phyloP scores from a whole-genome alignment of 495 filamentous ascomycete genomes.

The Trichoderma orchidacearum region DNA sequence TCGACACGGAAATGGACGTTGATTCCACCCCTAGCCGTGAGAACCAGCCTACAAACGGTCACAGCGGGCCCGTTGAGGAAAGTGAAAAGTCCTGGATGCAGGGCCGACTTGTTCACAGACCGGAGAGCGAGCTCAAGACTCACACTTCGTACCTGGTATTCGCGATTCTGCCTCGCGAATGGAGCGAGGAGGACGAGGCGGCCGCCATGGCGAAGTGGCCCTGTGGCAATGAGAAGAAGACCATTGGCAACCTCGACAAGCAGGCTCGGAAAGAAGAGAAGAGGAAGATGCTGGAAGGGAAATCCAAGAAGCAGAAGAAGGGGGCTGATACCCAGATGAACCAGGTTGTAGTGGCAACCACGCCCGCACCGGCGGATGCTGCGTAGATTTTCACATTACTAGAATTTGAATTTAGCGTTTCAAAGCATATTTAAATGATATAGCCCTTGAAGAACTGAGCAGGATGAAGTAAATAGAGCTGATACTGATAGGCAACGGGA shows the following conservation, averaged over 20 bases:
- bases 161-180: conserved; percentile 73
- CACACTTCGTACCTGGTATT: conserved; percentile 95
- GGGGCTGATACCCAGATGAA: neutral
- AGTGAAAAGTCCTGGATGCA: conserved; percentile 34
- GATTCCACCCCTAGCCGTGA: conserved; percentile 5
- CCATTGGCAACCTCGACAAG: conserved; percentile 38
- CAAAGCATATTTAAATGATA: too few relatives aligned
- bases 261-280: conserved; percentile 33
- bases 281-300: conserved; percentile 22
- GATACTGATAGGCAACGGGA: too few relatives aligned
- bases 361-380: neutral
- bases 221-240: conserved; percentile 27
- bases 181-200: conserved; percentile 74
- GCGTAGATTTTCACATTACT: neutral
- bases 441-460: too few relatives aligned
- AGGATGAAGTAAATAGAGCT: too few relatives aligned
- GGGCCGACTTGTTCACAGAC: conserved; percentile 62
- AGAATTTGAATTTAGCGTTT: neutral
- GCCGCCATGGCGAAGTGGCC: conserved; percentile 48
- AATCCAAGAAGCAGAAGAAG: conserved; percentile 11
- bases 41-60: neutral
- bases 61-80: conserved; percentile 10
- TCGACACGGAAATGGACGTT: conserved; percentile 9
- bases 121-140: conserved; percentile 80
- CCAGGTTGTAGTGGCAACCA: neutral